These are phyloP conservation scores for Xylaria polymorpha DNA, from an alignment of 2,329 filamentous ascomycete genomes.

Conservation along the genomic window DNA sequence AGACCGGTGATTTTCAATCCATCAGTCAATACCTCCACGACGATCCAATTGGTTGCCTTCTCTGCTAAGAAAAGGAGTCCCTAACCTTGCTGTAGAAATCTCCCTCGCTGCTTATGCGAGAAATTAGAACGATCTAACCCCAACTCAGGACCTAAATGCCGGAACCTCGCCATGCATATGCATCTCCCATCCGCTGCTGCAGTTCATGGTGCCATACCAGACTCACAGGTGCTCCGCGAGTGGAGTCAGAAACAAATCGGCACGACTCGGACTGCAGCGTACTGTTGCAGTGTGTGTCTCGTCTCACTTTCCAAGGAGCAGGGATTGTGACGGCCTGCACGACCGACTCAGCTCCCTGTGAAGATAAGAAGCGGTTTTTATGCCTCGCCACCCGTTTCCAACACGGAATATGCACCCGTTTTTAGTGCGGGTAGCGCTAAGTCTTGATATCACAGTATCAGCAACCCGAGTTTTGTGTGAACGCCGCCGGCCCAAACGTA, in stretches of 20 bases:
- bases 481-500: slow-evolving; percentile 2
- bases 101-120: neutral
- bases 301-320: slow-evolving; percentile 11
- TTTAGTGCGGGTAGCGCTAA: neutral
- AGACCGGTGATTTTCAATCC: slow-evolving; percentile 1
- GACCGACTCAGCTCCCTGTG: slow-evolving; percentile 31
- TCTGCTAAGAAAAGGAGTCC: neutral
- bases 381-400: neutral
- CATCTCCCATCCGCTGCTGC: slow-evolving; percentile 27
- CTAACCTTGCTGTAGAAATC: no score
- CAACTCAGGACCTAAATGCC: slow-evolving; percentile 19
- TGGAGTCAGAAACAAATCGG: slow-evolving; percentile 15
- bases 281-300: slow-evolving; percentile 12
- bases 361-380: slow-evolving; percentile 27
- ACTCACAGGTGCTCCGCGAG: slow-evolving; percentile 22
- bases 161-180: slow-evolving; percentile 35
- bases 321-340: slow-evolving; percentile 21
- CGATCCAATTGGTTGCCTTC: slow-evolving; percentile 18
- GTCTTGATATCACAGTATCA: slow-evolving; percentile 23
- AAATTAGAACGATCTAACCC: slow-evolving; percentile 13
- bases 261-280: neutral
- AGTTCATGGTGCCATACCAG: slow-evolving; percentile 8
- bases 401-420: neutral
- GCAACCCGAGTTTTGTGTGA: slow-evolving; percentile 26
- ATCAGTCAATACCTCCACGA: neutral